Evolutionary conservation across 768 basidiomycete genomes (phyloP).

Genomic region (Neoboletus brunneissimus): DNA sequence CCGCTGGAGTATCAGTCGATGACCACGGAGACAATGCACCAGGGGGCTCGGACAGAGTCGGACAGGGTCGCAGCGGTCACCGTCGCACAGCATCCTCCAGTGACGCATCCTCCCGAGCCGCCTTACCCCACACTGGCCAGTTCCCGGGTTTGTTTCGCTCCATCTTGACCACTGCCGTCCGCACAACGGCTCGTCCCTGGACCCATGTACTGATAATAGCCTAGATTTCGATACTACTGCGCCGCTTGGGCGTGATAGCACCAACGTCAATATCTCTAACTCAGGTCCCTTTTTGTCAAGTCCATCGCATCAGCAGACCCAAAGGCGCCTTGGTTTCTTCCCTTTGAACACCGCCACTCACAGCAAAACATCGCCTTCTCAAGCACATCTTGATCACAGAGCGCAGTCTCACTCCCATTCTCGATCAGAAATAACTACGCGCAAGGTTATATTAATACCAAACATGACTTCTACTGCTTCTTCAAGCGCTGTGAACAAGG

Average conservation of each 20-base stretch:
- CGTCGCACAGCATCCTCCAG: constrained; percentile 40
- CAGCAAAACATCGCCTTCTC: constrained; percentile 28
- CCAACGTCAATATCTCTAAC: constrained; percentile 6
- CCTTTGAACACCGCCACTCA: constrained; percentile 39
- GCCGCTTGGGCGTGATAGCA: constrained; percentile 9
- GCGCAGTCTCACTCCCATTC: constrained; percentile 40
- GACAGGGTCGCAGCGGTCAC: constrained; percentile 17
- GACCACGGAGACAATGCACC: constrained; percentile 5
- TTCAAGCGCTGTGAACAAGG: constrained; percentile 27
- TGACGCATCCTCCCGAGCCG: constrained; percentile 48
- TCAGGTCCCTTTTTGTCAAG: constrained; percentile 14
- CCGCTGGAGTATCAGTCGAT: constrained; percentile 2
- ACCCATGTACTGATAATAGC: constrained; percentile 8
- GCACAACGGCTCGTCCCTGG: constrained; percentile 4
- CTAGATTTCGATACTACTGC: constrained; percentile 13
- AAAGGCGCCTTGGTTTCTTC: constrained; percentile 29
- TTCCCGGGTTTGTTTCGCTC: constrained; percentile 20
- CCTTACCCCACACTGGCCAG: constrained; percentile 15
- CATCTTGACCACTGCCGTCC: constrained; percentile 5
- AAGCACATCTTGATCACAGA: constrained; percentile 30
- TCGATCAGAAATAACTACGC: constrained; percentile 33
- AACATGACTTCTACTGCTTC: constrained; percentile 30
- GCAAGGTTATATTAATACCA: constrained; percentile 12
- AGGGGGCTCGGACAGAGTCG: constrained; percentile 4
- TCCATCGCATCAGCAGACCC: constrained; percentile 30